Evolutionary conservation across 345 rosid species (phyloP), one percentile per base, ranked within the genome.

Genomic region (Lumnitzera littorea): DNA sequence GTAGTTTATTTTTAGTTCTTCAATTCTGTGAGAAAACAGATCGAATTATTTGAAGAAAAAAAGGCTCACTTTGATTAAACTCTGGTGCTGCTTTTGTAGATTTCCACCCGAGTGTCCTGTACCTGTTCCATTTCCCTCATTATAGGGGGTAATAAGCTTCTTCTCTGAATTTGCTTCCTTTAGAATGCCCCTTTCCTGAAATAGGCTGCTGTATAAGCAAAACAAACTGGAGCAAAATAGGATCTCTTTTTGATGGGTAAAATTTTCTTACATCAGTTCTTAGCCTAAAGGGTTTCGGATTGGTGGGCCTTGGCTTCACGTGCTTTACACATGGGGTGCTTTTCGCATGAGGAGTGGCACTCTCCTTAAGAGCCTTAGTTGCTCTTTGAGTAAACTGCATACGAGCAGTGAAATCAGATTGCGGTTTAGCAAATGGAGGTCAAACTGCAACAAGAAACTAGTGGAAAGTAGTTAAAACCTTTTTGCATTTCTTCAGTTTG

Each of bases 251-350:
- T 36, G 36, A 31, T 3, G 13, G n/a, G n/a, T 46, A 53, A 60
- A 66, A 24, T 64, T 69, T 27, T 60, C 86, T 55, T 83, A 94
- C 99, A 82, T 94, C 88, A 15, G 96, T 90, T 78, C 97, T 83
- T 50, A 94, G 86, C 66, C 99, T 74, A 69, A 94, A 94, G 48
- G 99, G 99, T 79, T 84, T 94, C 55, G 99, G 97, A 82, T 86
- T 79, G 7, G 97, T 94, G 27, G 86, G 80, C 75, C 76, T 88
- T 57, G 92, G 91, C 66, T 86, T 90, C 62, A 61, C 67, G 52
- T 76, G 78, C 76, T 82, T 82, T 58, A 75, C 63, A 62, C 62
- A 66, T 65, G 58, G 71, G 56, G 74, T 65, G 51, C 69, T 61
- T 24, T 16, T 56, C 16, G 62, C 70, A 46, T 62, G 69, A 9